A percentile compares a stretch with the other conserved stretches of the same genome.
Evolutionary conservation across 2,329 filamentous ascomycete genomes (phyloP).

Genomic region (Aspergillus sp.): DNA sequence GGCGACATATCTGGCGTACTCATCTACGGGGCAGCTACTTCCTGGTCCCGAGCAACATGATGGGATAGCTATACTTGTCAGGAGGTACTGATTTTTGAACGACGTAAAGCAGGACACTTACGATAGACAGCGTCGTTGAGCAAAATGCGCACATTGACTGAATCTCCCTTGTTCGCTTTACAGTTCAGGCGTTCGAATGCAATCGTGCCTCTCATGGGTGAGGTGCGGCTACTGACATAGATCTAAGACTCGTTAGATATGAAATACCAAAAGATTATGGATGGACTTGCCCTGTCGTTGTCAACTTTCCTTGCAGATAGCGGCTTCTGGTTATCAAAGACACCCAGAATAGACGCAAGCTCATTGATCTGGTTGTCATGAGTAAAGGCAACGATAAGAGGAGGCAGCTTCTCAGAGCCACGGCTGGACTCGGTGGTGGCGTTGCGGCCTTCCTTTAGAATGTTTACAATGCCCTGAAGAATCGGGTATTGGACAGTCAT

Average conservation of each 20-base stretch:
- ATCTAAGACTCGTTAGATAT: conserved; percentile 8
- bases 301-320: conserved; percentile 52
- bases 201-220: conserved; percentile 65
- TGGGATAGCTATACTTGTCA: conserved; percentile 40
- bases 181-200: conserved; percentile 65
- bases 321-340: conserved; percentile 58
- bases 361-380: conserved; percentile 68
- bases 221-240: conserved; percentile 37
- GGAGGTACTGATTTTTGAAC: too few relatives aligned
- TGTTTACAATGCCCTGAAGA: conserved; percentile 53
- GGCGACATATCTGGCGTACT: conserved; percentile 48
- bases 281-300: conserved; percentile 46
- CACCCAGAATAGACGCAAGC: conserved; percentile 58
- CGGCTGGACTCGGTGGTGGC: conserved; percentile 48
- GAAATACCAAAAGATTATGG: conserved; percentile 47
- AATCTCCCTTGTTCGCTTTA: conserved; percentile 12
- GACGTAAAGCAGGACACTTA: conserved; percentile 1
- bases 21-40: conserved; percentile 50
- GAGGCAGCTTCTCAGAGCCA: conserved; percentile 49
- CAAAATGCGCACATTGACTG: conserved; percentile 53
- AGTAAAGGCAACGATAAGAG: conserved; percentile 61
- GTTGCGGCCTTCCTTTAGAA: conserved; percentile 52
- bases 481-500: conserved; percentile 55
- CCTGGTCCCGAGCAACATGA: conserved; percentile 58
- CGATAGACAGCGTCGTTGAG: conserved; percentile 65